phyloP scores from a whole-genome alignment of 805 yeast genomes.

The Candida krabiensis region DNA sequence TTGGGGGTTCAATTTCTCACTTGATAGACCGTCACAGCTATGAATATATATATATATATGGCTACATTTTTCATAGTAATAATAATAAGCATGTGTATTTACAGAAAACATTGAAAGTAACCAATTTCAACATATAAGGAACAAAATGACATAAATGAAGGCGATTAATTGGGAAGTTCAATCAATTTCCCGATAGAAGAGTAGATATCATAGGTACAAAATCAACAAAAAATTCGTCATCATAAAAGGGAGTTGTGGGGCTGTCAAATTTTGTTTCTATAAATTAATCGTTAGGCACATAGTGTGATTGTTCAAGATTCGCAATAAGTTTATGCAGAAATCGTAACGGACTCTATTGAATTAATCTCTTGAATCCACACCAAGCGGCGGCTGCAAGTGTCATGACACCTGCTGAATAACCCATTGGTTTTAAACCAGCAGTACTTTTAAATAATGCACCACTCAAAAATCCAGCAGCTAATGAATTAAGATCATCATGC shows the following conservation, averaged over 20 bases:
- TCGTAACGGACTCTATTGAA: constrained; percentile 13
- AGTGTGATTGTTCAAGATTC: no score
- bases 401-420: constrained; percentile 77
- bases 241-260: constrained; percentile 5
- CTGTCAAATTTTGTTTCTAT: constrained; percentile 10
- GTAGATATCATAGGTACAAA: constrained; percentile 6
- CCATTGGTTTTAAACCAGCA: constrained; percentile 85
- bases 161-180: constrained; percentile 7
- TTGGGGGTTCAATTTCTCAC: constrained; percentile 23
- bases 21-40: constrained; percentile 9
- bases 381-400: constrained; percentile 91
- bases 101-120: constrained; percentile 3
- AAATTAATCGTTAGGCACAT: constrained; percentile 6
- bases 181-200: constrained; percentile 3
- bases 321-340: no score
- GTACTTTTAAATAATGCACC: constrained; percentile 91
- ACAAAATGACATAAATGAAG: constrained; percentile 4
- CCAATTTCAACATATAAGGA: constrained; percentile 1
- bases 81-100: constrained; percentile 5
- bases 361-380: constrained; percentile 71
- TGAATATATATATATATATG: constrained; percentile 9
- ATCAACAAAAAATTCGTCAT: constrained; percentile 6
- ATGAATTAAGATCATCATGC: constrained; percentile 83
- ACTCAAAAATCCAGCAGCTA: constrained; percentile 86
- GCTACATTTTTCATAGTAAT: not conserved